phyloP scores from a whole-genome alignment of 352 stramenopile species.

The Phytophthora lateralis region DNA sequence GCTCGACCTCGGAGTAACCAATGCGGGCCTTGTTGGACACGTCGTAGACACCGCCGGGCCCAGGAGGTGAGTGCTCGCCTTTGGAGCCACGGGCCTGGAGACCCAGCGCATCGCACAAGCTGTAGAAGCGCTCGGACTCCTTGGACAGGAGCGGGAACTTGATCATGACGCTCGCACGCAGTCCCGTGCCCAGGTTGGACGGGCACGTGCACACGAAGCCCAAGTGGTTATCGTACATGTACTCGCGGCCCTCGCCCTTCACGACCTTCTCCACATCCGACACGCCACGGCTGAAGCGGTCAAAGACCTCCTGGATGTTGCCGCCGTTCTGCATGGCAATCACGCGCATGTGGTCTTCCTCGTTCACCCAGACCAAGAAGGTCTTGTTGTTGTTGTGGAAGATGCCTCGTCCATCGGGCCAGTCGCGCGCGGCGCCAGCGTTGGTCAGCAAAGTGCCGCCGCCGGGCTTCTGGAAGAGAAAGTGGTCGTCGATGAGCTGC shows the following conservation, averaged over 20 bases:
- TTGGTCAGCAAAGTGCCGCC: slow-evolving; percentile 70
- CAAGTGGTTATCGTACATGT: slow-evolving; percentile 76
- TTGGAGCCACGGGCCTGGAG: slow-evolving; percentile 66
- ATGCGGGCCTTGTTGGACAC: slow-evolving; percentile 91
- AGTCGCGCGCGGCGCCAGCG: slow-evolving; percentile 82
- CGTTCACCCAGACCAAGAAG: slow-evolving; percentile 84
- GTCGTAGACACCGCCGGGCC: slow-evolving; percentile 83
- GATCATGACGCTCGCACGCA: slow-evolving; percentile 74
- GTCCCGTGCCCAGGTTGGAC: slow-evolving; percentile 73
- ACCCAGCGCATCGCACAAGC: slow-evolving; percentile 65
- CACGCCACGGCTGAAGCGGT: slow-evolving; percentile 73
- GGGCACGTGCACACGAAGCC: slow-evolving; percentile 74
- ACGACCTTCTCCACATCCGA: slow-evolving; percentile 60
- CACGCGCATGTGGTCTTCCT: slow-evolving; percentile 83
- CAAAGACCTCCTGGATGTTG: slow-evolving; percentile 89
- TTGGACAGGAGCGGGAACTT: slow-evolving; percentile 70
- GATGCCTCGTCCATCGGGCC: slow-evolving; percentile 88
- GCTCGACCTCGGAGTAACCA: slow-evolving; percentile 87
- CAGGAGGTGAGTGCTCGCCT: slow-evolving; percentile 70
- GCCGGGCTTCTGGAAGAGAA: slow-evolving; percentile 91
- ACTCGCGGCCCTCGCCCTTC: slow-evolving; percentile 63
- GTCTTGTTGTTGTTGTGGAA: slow-evolving; percentile 90
- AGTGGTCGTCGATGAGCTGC: slow-evolving; percentile 87
- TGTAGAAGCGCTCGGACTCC: slow-evolving; percentile 58
- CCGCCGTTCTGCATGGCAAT: slow-evolving; percentile 84